Conservation (phyloP, 2,329 filamentous ascomycete species). For the Cladosporium sp. region DNA sequence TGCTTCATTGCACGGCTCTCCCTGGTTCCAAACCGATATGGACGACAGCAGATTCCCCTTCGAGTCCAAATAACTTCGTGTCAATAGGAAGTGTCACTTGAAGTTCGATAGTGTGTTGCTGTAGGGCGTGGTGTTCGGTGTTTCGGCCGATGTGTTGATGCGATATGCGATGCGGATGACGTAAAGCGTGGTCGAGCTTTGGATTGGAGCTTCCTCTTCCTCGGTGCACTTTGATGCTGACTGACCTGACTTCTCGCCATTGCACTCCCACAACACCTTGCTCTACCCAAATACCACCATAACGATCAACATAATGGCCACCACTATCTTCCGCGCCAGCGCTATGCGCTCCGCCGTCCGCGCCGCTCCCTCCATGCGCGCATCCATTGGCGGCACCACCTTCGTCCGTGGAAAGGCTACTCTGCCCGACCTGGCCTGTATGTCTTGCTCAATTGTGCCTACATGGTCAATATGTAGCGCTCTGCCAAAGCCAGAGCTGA, state of each 20-base stretch:
- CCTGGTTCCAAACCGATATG: background rate
- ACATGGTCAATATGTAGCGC: constrained; percentile 30
- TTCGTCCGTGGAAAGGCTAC: constrained; percentile 88
- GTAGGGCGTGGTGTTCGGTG: background rate
- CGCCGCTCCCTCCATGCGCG: constrained; percentile 60
- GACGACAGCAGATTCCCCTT: background rate
- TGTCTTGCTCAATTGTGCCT: constrained; percentile 26
- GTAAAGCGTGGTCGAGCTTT: background rate
- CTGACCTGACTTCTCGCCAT: background rate
- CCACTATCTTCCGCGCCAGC: constrained; percentile 71
- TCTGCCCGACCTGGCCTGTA: constrained; percentile 82
- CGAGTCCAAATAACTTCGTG: background rate
- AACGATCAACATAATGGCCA: constrained; percentile 62
- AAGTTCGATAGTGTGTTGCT: background rate
- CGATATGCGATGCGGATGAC: background rate
- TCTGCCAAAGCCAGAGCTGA: background rate
- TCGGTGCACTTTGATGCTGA: constrained; percentile 1
- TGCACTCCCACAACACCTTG: background rate
- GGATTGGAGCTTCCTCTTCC: background rate
- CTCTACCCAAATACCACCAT: constrained; percentile 17
- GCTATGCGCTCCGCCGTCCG: constrained; percentile 71
- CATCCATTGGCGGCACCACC: constrained; percentile 67
- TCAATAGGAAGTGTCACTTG: background rate
- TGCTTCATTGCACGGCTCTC: background rate
- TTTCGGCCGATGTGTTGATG: background rate